Base-by-base conservation (phyloP, 2,329 filamentous ascomycete genomes). In the Metarhizium guizhouense region DNA sequence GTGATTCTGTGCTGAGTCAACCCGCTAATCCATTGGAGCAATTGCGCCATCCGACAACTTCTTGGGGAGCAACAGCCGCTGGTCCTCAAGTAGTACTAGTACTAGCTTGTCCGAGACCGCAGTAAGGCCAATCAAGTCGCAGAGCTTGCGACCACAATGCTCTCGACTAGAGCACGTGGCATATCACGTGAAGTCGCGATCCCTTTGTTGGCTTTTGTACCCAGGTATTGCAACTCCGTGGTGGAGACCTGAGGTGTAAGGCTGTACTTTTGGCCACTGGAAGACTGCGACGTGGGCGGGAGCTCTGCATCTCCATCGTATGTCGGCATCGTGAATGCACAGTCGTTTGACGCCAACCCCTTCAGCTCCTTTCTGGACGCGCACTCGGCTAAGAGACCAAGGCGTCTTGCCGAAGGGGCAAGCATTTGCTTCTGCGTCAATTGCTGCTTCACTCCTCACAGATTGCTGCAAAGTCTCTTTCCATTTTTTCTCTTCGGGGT, bases 181-280 rank as follows among this genome's bases (percentile, higher is more conserved):
- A 10, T 4, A 3, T 20, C 42, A 45, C 18, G 42, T 45, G 42
- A 25, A 20, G 6, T 45, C 42, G 42, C 42, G 42, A 45, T 13
- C 6, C 16, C 40, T 6, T 18, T 16, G 16, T 25, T 11, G 42
- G 10, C 16, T 18, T 2, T 3, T 16, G 2, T 43, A 14, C 16
- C 10, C 40, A 14, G 13, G 40, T 6, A n/a, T 43, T 43, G 11
- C 40, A 25, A 47, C n/a, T 47, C 20, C 18, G 6, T 7, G 18
- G 47, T 54, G 53, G 48, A 38, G 51, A 54, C 43, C 45, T 43
- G 16, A 49, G 38, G 51, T 34, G 54, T 54, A 56, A 60, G 59
- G 59, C 57, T 59, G 49, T 32, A 45, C 38, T 54, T 25, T 42
- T 32, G 53, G 47, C 29, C 16, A 25, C 43, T 47, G n/a, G 10